Evolutionary conservation across 2,329 filamentous ascomycete genomes (phyloP), one percentile per base, ranked within the genome.

Genomic region (Leptographium radiaticola): DNA sequence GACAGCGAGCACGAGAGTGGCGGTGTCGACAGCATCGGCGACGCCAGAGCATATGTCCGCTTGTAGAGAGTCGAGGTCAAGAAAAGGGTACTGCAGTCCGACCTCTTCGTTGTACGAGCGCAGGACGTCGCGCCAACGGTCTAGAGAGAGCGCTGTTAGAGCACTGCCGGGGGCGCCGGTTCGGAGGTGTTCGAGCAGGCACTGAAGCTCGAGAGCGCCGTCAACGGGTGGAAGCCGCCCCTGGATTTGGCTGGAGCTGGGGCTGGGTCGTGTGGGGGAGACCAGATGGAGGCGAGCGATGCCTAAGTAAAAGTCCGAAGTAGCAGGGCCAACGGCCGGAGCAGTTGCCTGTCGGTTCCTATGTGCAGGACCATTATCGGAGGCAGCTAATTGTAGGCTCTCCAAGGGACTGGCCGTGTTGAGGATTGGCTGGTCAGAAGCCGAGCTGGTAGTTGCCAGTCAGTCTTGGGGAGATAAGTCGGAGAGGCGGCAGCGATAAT

Each of bases 21-120:
- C 30, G 36, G 36, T 51, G 11, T 44, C 49, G 6, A n/a, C 15
- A 3, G 36, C 6, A 2, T 36, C 25, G 7, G 18, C 12, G 8
- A 12, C 30, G 9, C 16, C 30, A 16, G 15, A n/a, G 25, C 20
- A 6, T 15, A 51, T 40, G 25, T 51, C 40, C 10, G 12, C 11
- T 11, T 25, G 20, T n/a, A 51, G 25, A 10, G 25, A 11, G 15
- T 44, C 25, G 6, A 51, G 15, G 11, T 51, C 49, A 25, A 51
- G 30, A 31, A 51, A 51, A 2, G 49, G 49, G 36, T 51, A 51
- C 31, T 51, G 40, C 11, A 51, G 49, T 10, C 49, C 49, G n/a
- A 51, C 31, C 25, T 51, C 49, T 18, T 51, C 49, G 11, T 51
- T 25, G 25, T 51, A 51, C 6, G 18, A 18, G 6, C 15, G 31